phyloP scores from a whole-genome alignment of 106 monocot genomes.

The Gastrodia elata region DNA sequence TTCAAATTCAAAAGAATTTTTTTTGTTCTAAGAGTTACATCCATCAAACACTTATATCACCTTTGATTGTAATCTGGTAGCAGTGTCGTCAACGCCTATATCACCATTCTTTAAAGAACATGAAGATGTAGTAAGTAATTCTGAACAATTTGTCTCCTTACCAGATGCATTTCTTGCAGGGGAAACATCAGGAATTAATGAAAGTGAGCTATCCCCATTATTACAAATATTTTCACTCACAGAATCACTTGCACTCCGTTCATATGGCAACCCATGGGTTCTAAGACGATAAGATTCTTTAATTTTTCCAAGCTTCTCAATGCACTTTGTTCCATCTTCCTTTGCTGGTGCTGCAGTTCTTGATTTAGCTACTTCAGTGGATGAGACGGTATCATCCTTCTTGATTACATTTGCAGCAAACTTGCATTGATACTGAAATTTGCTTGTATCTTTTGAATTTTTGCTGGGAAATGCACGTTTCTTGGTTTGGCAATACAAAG shows the following conservation, averaged over 20 bases:
- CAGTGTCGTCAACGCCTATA: slow-evolving; percentile 1
- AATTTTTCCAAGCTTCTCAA: slow-evolving; percentile 2
- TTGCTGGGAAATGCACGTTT: slow-evolving; percentile 8
- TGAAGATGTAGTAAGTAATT: background rate
- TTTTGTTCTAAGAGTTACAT: background rate
- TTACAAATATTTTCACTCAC: slow-evolving; percentile 7
- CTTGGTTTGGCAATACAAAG: background rate
- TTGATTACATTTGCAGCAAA: slow-evolving; percentile 14
- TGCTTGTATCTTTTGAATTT: background rate
- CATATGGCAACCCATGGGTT: background rate
- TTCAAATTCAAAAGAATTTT: background rate
- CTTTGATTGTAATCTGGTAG: slow-evolving; percentile 32
- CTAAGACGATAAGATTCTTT: slow-evolving; percentile 14
- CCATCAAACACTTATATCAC: slow-evolving; percentile 8
- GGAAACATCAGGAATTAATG: background rate
- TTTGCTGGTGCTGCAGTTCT: slow-evolving; percentile 4
- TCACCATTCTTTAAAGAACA: background rate
- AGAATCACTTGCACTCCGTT: slow-evolving; percentile 22
- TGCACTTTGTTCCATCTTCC: slow-evolving; percentile 1
- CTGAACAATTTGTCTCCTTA: background rate
- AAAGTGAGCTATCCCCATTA: background rate
- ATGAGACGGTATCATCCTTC: slow-evolving; percentile 12
- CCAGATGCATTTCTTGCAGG: slow-evolving; percentile 7
- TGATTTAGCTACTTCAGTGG: slow-evolving; percentile 7
- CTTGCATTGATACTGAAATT: slow-evolving; percentile 6